Evolutionary conservation across 2,329 filamentous ascomycete species (phyloP), one percentile per base, ranked within the genome.

Genomic region (Macroventuria anomochaeta): DNA sequence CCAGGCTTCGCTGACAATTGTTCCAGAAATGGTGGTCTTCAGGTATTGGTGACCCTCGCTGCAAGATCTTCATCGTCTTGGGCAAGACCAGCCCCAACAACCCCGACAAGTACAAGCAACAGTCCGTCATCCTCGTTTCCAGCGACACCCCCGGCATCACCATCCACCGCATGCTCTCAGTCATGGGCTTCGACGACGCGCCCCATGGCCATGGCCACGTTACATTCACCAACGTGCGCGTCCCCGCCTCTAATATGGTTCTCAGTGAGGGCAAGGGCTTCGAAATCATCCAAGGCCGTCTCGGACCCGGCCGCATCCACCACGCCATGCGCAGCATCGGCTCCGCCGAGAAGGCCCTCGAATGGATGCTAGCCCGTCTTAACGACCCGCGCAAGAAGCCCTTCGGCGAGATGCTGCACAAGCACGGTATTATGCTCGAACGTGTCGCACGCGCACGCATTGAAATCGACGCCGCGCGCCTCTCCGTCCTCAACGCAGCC

Each of bases 11-110:
- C 51, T 54, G 15, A 54, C 40, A 25, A 5, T 25, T 28, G 15
- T 6, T n/a, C 49, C 60, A 93, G 85, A 99, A 99, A 91, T 99
- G 95, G 95, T 99, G 95, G 95, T 96, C 91, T 23, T 96, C 91
- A 60, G 95, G 95, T 62, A 92, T 93, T 15, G 95, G 95, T 53
- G 95, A 99, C 78, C 89, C 89, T 53, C 85, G 93, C 67, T 99
- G 95, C 82, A 84, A 89, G 76, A 81, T 99, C 74, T 97, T 97
- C 80, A 88, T 99, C 58, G 92, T 96, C 67, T 96, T 99, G 90
- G 95, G 91, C 77, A 96, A 97, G 83, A 89, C 85, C 11, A 90
- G 96, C 71, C 81, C 89, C 41, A 79, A 80, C 64, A 89, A 96
- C 80, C 77, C 82, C 60, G 87, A 93, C 73, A 80, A 86, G 18